These are phyloP conservation scores for Neurospora sp. DNA, from an alignment of 495 filamentous ascomycete species.

Conservation along the genomic window DNA sequence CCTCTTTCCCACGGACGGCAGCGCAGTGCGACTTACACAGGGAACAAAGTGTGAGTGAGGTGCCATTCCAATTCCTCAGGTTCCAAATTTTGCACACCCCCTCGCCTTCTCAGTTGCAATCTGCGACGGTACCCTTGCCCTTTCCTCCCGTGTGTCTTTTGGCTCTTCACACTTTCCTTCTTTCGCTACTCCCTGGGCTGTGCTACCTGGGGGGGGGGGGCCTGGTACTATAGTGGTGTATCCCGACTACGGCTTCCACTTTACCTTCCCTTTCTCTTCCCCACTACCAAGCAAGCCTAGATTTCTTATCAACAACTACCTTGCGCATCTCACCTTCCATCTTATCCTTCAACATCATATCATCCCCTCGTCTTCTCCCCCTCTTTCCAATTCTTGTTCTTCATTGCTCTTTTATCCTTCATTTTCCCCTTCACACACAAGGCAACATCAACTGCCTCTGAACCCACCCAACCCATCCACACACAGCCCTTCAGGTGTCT, in stretches of 20 bases:
- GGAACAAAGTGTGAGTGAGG: slow-evolving; percentile 19
- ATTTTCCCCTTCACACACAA: not conserved
- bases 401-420: not conserved
- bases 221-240: not conserved
- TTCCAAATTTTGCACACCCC: slow-evolving; percentile 1
- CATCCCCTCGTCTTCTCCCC: not conserved
- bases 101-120: not conserved
- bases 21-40: slow-evolving; percentile 22
- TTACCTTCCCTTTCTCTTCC: not conserved
- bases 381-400: not conserved
- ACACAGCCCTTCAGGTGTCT: not conserved
- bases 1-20: slow-evolving; percentile 23
- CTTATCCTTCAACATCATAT: not conserved
- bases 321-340: not conserved
- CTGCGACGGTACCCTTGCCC: not conserved
- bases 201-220: not conserved
- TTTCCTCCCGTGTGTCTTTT: not conserved
- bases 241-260: not conserved
- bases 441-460: not conserved
- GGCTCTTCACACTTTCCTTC: not conserved
- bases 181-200: not conserved
- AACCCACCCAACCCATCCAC: not conserved
- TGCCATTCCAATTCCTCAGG: slow-evolving; percentile 11
- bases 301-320: not conserved
- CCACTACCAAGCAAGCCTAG: not conserved